phyloP scores from a whole-genome alignment of 805 yeast species.

The Zygosaccharomyces bailii region DNA sequence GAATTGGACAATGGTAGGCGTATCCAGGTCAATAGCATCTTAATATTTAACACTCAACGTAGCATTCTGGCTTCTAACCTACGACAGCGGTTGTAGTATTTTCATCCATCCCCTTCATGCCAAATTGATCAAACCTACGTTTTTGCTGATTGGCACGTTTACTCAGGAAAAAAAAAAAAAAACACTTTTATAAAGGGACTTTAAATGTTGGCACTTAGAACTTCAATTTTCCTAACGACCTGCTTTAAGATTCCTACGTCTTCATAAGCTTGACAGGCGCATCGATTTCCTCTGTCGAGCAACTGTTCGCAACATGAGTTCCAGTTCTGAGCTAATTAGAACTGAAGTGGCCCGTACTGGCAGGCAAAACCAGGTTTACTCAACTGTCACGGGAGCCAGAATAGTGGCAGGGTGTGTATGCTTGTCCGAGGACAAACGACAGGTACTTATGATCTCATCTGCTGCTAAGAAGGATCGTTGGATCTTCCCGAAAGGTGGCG shows the following conservation, averaged over 20 bases:
- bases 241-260: background rate
- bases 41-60: no score
- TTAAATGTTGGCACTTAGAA: background rate
- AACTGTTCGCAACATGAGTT: constrained; percentile 1
- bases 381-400: constrained; percentile 64
- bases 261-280: background rate
- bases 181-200: background rate
- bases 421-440: constrained; percentile 50
- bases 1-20: no score
- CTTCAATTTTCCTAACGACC: background rate
- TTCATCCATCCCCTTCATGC: no score
- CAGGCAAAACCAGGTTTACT: constrained; percentile 56
- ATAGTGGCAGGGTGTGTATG: constrained; percentile 92
- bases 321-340: constrained; percentile 25
- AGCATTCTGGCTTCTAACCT: no score
- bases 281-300: background rate
- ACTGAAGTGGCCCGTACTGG: constrained; percentile 49
- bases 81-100: no score
- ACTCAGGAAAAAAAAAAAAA: no score
- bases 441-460: constrained; percentile 78
- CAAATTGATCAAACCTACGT: no score
- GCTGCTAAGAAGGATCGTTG: constrained; percentile 64
- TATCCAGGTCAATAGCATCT: no score
- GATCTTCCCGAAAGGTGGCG: constrained; percentile 96
- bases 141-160: no score